Conservation (phyloP, 2,329 filamentous ascomycete species). For the Talaromyces amestolkiae region DNA sequence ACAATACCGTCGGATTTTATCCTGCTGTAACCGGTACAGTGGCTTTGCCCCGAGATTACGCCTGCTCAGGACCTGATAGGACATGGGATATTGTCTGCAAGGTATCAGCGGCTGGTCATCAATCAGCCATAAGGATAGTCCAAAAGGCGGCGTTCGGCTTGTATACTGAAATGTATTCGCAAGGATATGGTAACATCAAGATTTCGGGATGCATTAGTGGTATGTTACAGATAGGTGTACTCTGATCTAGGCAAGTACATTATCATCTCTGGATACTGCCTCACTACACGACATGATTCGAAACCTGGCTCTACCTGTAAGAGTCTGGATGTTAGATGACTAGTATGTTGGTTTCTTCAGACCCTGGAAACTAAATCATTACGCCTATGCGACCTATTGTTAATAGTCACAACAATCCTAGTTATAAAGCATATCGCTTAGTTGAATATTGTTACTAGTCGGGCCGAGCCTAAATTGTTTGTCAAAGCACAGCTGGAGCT, state of each 20-base stretch:
- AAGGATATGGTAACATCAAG: background rate
- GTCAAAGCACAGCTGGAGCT: background rate
- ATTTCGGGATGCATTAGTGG: background rate
- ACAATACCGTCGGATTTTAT: background rate
- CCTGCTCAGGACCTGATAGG: background rate
- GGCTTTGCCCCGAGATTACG: background rate
- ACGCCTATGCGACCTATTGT: background rate
- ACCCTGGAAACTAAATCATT: background rate
- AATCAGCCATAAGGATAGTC: background rate
- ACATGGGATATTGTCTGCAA: background rate
- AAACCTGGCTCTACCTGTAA: background rate
- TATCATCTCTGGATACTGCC: background rate
- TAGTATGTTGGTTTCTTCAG: background rate
- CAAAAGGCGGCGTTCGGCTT: background rate
- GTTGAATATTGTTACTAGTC: background rate
- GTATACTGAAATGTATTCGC: background rate
- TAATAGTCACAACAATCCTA: background rate
- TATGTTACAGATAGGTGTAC: background rate
- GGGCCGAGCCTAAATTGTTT: background rate
- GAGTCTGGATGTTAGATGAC: background rate
- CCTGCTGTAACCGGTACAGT: background rate
- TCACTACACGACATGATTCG: background rate
- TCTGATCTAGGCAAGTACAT: background rate
- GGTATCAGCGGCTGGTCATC: background rate
- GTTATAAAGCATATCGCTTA: background rate